Evolutionary conservation across 768 basidiomycete species (phyloP).

Genomic region (Boletus subcaerulescens): DNA sequence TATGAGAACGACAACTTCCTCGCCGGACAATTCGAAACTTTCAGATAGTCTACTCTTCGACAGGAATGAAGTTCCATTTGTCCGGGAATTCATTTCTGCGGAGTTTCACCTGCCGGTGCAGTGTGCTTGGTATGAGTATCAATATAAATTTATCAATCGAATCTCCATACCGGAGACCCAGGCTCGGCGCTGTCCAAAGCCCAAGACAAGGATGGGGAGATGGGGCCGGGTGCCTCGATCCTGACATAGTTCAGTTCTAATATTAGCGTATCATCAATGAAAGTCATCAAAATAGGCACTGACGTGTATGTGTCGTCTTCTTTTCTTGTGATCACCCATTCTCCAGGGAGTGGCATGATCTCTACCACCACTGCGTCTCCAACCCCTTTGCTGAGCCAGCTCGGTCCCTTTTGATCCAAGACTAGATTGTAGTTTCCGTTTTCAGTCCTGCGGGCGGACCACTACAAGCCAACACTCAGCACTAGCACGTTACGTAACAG

Average conservation of each 20-base stretch:
- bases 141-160: background rate
- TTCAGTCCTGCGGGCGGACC: background rate
- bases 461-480: background rate
- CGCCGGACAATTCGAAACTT: too few species aligned
- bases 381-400: background rate
- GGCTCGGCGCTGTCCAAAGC: background rate
- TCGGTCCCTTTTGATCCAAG: background rate
- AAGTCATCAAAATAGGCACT: background rate
- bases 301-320: background rate
- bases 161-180: background rate
- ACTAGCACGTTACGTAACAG: background rate
- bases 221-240: background rate
- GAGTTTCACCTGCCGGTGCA: background rate
- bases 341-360: background rate
- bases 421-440: background rate
- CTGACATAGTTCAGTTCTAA: background rate
- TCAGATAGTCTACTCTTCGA: too few species aligned
- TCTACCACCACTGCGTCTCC: background rate
- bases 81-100: too few species aligned
- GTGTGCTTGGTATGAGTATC: background rate
- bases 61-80: background rate
- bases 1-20: too few species aligned
- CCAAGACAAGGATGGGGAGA: background rate
- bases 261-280: background rate
- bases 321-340: background rate